Evolutionary conservation across 192 early-diverging fungal species (phyloP).

Genomic region (Gamsiella multidivaricata): DNA sequence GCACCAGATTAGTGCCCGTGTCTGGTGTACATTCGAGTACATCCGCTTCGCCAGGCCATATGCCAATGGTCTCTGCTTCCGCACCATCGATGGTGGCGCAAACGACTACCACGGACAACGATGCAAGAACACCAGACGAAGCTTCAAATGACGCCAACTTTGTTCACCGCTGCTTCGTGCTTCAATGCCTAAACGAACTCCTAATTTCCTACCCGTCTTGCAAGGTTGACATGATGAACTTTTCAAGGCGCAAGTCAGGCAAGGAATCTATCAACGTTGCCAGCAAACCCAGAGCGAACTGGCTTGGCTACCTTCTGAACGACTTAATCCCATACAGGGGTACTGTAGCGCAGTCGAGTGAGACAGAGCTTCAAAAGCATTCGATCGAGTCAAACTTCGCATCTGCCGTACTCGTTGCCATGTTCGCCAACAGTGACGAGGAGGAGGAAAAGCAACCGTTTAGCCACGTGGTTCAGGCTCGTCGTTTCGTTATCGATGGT

Average conservation of each 20-base stretch:
- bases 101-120: not conserved
- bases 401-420: conserved; percentile 69
- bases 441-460: conserved; percentile 65
- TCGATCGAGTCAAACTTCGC: conserved; percentile 76
- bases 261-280: conserved; percentile 57
- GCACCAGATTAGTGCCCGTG: conserved; percentile 14
- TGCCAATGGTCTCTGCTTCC: not conserved
- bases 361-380: conserved; percentile 64
- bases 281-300: conserved; percentile 54
- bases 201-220: conserved; percentile 86
- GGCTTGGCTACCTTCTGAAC: conserved; percentile 71
- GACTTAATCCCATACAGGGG: conserved; percentile 73
- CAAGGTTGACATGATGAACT: conserved; percentile 76
- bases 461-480: conserved; percentile 66
- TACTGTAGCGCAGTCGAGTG: conserved; percentile 53
- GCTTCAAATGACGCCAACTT: conserved; percentile 26
- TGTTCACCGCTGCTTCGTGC: conserved; percentile 71
- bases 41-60: not conserved
- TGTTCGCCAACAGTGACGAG: conserved; percentile 60
- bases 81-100: not conserved
- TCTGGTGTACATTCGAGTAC: not conserved
- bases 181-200: conserved; percentile 90
- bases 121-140: not conserved
- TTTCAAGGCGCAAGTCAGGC: conserved; percentile 57
- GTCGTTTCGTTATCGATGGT: conserved; percentile 76